A percentile compares a stretch with the other conserved stretches of the same genome.
Conservation (phyloP, 495 filamentous ascomycete species). For the Melanomma pulvis-pyrius region DNA sequence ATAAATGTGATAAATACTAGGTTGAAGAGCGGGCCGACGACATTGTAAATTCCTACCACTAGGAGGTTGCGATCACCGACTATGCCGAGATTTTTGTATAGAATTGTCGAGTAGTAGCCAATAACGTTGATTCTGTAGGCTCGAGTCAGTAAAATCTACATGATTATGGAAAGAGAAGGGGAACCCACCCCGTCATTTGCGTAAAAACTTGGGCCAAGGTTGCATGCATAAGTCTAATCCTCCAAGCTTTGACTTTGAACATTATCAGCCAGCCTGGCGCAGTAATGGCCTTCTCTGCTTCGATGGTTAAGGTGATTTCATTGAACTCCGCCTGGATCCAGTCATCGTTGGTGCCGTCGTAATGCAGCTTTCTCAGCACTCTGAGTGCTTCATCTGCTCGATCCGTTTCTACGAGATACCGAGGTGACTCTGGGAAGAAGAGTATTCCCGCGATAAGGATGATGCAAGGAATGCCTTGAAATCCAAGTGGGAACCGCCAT, state of each 20-base stretch:
- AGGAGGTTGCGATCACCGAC: constrained; percentile 55
- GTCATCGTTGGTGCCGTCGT: constrained; percentile 59
- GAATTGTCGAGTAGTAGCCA: constrained; percentile 61
- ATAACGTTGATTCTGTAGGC: constrained; percentile 53
- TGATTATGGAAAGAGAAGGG: constrained; percentile 58
- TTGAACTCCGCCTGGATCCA: constrained; percentile 66
- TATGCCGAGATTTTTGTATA: constrained; percentile 62
- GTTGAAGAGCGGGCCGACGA: constrained; percentile 57
- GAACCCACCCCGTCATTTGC: constrained; percentile 70
- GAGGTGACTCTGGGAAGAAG: constrained; percentile 59
- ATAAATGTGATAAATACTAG: constrained; percentile 52
- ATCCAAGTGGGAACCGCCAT: constrained; percentile 60
- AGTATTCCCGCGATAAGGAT: constrained; percentile 58
- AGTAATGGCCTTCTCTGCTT: constrained; percentile 60
- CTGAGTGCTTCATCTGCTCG: constrained; percentile 55
- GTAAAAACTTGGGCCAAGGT: constrained; percentile 66
- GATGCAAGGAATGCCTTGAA: constrained; percentile 61
- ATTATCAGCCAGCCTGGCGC: constrained; percentile 70
- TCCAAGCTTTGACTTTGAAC: constrained; percentile 63
- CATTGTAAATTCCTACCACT: constrained; percentile 63
- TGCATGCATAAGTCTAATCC: constrained; percentile 68
- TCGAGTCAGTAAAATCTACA: constrained; percentile 46
- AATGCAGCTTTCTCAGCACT: constrained; percentile 62
- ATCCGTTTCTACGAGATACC: constrained; percentile 62
- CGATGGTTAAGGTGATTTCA: constrained; percentile 64